Evolutionary conservation across 192 early-diverging fungal species (phyloP).

Genomic region (Phycomyces blakesleeanus): DNA sequence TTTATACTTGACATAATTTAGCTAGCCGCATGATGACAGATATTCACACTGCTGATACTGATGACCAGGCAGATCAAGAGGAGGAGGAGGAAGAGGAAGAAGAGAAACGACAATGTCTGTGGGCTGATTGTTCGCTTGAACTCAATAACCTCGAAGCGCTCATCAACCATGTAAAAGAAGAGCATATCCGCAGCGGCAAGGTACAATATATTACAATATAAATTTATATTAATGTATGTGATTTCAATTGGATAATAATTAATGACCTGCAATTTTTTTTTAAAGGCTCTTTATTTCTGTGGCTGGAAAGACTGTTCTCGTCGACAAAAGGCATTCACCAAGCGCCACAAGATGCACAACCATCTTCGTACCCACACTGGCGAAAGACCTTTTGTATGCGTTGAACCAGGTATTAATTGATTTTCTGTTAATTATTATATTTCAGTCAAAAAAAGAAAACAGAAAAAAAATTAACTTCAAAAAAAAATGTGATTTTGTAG

Average conservation of each 20-base stretch:
- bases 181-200: constrained; percentile 59
- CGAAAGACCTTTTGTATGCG: constrained; percentile 70
- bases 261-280: neutral
- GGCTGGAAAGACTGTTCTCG: constrained; percentile 50
- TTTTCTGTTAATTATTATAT: no score
- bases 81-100: constrained; percentile 29
- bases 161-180: constrained; percentile 50
- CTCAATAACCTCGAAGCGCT: constrained; percentile 41
- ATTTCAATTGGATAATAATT: no score
- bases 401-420: constrained; percentile 41
- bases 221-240: no score
- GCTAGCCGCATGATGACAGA: neutral
- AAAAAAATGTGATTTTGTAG: no score
- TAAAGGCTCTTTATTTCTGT: constrained; percentile 47
- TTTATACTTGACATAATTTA: neutral
- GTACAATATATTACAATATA: constrained; percentile 27
- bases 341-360: constrained; percentile 69
- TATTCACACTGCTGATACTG: constrained; percentile 4
- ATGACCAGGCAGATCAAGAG: constrained; percentile 8
- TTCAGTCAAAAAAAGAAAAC: no score
- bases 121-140: constrained; percentile 48
- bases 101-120: constrained; percentile 42
- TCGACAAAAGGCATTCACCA: constrained; percentile 63
- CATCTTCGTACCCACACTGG: constrained; percentile 76
- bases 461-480: no score